Percentiles rank a stretch among this genome's conserved stretches.
These are phyloP conservation scores for Ascomycota sp. DNA, from an alignment of 2,329 filamentous ascomycete species.

Conservation along the genomic window DNA sequence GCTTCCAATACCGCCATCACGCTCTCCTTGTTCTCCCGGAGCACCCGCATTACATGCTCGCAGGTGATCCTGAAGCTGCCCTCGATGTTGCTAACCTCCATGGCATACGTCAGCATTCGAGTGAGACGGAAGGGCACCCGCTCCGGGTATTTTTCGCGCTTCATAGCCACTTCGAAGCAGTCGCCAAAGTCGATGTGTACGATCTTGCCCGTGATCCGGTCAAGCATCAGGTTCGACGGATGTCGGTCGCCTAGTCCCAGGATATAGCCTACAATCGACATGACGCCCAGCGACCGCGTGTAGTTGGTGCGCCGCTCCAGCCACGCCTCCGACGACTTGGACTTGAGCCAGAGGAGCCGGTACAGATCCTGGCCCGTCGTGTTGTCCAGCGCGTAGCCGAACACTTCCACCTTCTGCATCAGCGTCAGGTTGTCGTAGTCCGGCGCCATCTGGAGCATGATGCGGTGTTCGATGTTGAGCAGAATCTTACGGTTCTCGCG, in stretches of 20 bases:
- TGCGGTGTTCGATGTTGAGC: slow-evolving; percentile 95
- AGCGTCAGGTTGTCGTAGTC: slow-evolving; percentile 96
- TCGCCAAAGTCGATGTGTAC: slow-evolving; percentile 98
- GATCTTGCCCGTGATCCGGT: slow-evolving; percentile 86
- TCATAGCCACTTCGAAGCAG: slow-evolving; percentile 98
- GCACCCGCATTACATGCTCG: slow-evolving; percentile 91
- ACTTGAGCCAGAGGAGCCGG: slow-evolving; percentile 94
- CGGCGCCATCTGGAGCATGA: slow-evolving; percentile 98
- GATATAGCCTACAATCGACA: slow-evolving; percentile 99
- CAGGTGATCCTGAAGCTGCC: slow-evolving; percentile 95
- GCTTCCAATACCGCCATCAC: slow-evolving; percentile 96
- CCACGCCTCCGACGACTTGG: slow-evolving; percentile 94
- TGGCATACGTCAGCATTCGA: slow-evolving; percentile 95
- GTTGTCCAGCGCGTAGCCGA: slow-evolving; percentile 96
- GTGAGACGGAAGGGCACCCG: slow-evolving; percentile 93
- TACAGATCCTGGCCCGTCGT: slow-evolving; percentile 97
- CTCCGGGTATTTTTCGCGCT: slow-evolving; percentile 96
- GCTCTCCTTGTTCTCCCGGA: slow-evolving; percentile 92
- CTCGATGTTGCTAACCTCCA: slow-evolving; percentile 99
- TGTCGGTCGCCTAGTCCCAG: slow-evolving; percentile 89
- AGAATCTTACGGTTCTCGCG: slow-evolving; percentile 91
- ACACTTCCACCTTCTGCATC: slow-evolving; percentile 99
- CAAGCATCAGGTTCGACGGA: slow-evolving; percentile 92
- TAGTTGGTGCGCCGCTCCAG: slow-evolving; percentile 96
- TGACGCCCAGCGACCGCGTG: slow-evolving; percentile 85